These are phyloP conservation scores for Verticillium nubilum DNA, from an alignment of 2,329 filamentous ascomycete species.

Conservation along the genomic window DNA sequence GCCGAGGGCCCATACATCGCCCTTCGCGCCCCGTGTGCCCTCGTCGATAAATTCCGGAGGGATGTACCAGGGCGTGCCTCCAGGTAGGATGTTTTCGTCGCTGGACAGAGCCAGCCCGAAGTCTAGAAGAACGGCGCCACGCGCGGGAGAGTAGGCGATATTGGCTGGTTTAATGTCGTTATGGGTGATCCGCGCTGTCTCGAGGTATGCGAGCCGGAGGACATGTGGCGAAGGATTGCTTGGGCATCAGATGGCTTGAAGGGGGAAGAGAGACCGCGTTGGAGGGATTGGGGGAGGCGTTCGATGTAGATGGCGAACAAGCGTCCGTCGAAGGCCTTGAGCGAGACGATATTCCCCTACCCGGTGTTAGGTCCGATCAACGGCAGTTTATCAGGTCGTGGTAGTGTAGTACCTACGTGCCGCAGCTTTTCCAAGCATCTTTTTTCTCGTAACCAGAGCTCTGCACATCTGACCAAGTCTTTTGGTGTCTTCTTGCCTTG, in stretches of 20 bases:
- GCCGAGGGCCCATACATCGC: constrained; percentile 9
- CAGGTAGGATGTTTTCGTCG: background rate
- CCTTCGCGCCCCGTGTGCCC: background rate
- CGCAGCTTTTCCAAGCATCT: too few relatives aligned
- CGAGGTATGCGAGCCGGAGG: constrained; percentile 3
- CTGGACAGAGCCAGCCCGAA: constrained; percentile 5
- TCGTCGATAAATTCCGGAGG: constrained; percentile 4
- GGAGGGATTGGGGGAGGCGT: background rate
- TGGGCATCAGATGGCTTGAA: background rate
- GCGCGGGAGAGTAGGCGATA: constrained; percentile 4
- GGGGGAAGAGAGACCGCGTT: background rate
- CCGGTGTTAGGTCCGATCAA: too few relatives aligned
- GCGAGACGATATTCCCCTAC: too few relatives aligned
- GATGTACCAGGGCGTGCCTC: constrained; percentile 10
- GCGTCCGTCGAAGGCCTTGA: too few relatives aligned
- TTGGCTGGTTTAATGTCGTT: constrained; percentile 9
- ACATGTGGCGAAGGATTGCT: constrained; percentile 2
- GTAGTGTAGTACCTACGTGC: too few relatives aligned
- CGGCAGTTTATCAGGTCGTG: too few relatives aligned
- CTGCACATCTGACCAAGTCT: too few relatives aligned
- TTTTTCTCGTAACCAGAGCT: too few relatives aligned
- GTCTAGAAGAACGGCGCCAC: constrained; percentile 6
- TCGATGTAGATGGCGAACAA: too few relatives aligned
- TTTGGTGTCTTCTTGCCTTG: too few relatives aligned
- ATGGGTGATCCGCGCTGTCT: background rate